Conservation (phyloP, 352 stramenopile species). For the Phytophthora idaei region DNA sequence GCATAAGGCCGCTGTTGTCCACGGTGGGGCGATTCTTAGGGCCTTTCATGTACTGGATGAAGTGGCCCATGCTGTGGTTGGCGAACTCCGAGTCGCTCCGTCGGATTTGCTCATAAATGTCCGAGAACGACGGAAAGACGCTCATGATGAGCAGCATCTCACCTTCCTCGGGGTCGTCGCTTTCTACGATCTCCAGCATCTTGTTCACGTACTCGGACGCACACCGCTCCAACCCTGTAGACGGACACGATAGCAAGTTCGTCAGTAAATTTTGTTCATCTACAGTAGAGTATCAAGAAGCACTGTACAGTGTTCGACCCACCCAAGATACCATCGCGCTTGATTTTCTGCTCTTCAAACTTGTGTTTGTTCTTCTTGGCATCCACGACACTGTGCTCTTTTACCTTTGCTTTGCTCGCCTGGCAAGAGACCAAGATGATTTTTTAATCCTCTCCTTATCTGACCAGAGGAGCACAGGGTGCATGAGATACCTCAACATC, state of each 20-base stretch:
- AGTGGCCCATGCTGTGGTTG: constrained; percentile 88
- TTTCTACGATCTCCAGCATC: constrained; percentile 87
- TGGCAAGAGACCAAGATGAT: constrained; percentile 45
- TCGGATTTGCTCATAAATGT: constrained; percentile 88
- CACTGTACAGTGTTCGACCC: background rate
- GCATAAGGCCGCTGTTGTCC: constrained; percentile 75
- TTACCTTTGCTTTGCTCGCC: constrained; percentile 67
- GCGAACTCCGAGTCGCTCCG: constrained; percentile 80
- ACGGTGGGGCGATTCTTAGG: constrained; percentile 84
- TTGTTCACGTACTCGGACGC: constrained; percentile 86
- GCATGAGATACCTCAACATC: constrained; percentile 62
- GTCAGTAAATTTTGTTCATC: constrained; percentile 7
- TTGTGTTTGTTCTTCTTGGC: constrained; percentile 79
- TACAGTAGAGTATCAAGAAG: too few species aligned
- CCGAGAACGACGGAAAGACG: constrained; percentile 88
- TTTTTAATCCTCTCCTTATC: constrained; percentile 38
- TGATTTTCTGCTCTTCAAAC: constrained; percentile 84
- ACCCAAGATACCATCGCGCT: constrained; percentile 84
- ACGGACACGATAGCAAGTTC: background rate
- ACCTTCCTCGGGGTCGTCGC: constrained; percentile 77
- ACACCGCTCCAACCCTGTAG: constrained; percentile 12
- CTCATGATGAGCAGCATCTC: constrained; percentile 84
- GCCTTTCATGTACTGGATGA: constrained; percentile 79
- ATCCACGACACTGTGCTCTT: constrained; percentile 69
- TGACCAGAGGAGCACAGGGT: constrained; percentile 32